Evolutionary conservation across 169 alveolate species (phyloP).

Genomic region (Cryptosporidium sp.): DNA sequence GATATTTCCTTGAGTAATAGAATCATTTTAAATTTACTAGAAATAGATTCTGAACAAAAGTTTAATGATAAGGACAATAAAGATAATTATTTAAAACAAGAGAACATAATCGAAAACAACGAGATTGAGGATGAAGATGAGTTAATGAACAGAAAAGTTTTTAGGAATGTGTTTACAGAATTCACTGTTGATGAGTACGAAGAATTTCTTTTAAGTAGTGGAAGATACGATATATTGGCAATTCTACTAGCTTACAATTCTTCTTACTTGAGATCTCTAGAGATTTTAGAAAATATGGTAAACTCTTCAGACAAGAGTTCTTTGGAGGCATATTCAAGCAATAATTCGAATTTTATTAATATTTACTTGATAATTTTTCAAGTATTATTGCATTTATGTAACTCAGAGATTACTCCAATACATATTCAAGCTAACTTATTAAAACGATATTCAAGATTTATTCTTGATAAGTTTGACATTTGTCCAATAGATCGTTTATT

Average conservation of each 20-base stretch:
- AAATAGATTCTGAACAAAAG: slow-evolving; percentile 1
- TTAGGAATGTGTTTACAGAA: slow-evolving; percentile 25
- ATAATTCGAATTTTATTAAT: slow-evolving; percentile 31
- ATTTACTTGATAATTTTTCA: slow-evolving; percentile 19
- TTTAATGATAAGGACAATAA: neutral
- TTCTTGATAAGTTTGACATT: slow-evolving; percentile 33
- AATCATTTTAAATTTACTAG: neutral
- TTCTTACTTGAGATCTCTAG: slow-evolving; percentile 43
- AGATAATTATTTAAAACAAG: neutral
- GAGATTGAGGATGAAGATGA: neutral
- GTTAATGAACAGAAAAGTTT: neutral
- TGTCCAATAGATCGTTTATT: slow-evolving; percentile 34
- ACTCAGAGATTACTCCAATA: slow-evolving; percentile 49
- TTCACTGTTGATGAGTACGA: slow-evolving; percentile 35
- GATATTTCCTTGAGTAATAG: slow-evolving; percentile 11
- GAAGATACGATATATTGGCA: slow-evolving; percentile 46
- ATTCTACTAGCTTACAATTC: slow-evolving; percentile 36
- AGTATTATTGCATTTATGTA: slow-evolving; percentile 40
- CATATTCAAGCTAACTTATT: slow-evolving; percentile 69
- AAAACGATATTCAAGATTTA: slow-evolving; percentile 62
- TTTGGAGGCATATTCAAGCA: neutral
- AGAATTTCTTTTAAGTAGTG: slow-evolving; percentile 23
- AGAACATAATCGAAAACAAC: neutral
- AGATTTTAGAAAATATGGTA: slow-evolving; percentile 34
- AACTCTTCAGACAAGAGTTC: slow-evolving; percentile 3